Evolutionary conservation across 73 alveolate genomes (phyloP), one percentile per base, ranked within the genome.

Genomic region (Symbiodinium pilosum): DNA sequence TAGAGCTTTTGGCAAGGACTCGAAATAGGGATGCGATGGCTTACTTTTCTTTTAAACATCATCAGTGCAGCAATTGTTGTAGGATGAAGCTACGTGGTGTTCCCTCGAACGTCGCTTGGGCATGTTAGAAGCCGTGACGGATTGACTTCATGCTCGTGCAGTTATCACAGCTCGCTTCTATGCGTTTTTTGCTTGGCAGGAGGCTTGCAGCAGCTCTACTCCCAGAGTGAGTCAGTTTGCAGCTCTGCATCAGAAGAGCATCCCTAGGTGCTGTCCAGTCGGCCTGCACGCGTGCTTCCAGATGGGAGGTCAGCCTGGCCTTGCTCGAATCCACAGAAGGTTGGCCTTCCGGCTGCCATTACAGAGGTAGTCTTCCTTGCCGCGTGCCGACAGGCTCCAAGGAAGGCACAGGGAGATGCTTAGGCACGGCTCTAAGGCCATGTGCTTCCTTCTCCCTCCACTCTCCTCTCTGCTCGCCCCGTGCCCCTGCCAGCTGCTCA

Each of bases 261-360:
- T 8, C 34, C 44, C 12, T 8, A 91, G 96, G 96, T 69, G 87
- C 96, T 4, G 96, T 85, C 54, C 47, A 41, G 96, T 28, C 96
- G 26, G 87, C 88, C 39, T 91, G 96, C 56, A 73, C 43, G 24
- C 87, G 96, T 4, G 96, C 86, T 21, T 64, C 81, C 6, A 32
- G 81, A 24, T 64, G 81, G 81, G 81, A 64, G 81, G 81, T 64
- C 38, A 64, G 81, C 38, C 12, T 64, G 81, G 41, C 34, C 34
- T 56, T 56, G 81, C 39, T 64, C 20, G 30, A n/a, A n/a, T n/a
- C n/a, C n/a, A n/a, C n/a, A n/a, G n/a, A n/a, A n/a, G n/a, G n/a
- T n/a, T n/a, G n/a, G n/a, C n/a, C n/a, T n/a, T 47, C 64, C 8
- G 64, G 64, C 64, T 11, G 64, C 8, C 16, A 7, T 30, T 3